phyloP scores from a whole-genome alignment of 73 alveolate species.

The Uronychia binucleata region DNA sequence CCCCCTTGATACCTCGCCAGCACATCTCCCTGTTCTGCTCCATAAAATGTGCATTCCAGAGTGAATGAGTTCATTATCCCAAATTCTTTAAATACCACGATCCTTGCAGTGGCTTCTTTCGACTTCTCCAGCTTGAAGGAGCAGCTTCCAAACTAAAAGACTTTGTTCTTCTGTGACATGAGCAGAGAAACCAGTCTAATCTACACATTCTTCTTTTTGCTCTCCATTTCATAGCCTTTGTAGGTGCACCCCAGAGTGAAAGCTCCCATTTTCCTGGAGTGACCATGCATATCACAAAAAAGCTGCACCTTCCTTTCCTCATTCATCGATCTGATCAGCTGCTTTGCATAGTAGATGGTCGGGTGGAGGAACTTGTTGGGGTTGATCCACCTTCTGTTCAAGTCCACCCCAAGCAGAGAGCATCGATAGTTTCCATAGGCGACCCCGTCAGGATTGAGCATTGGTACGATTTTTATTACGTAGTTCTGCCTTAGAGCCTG shows the following conservation, averaged over 20 bases:
- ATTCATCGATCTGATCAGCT: conserved; percentile 39
- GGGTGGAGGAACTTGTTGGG: conserved; percentile 92
- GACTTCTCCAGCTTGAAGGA: conserved; percentile 50
- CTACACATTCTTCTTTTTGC: conserved; percentile 31
- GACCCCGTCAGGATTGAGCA: conserved; percentile 92
- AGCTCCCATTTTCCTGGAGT: conserved; percentile 54
- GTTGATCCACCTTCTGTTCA: conserved; percentile 91
- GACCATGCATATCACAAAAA: conserved; percentile 89
- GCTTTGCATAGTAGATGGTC: conserved; percentile 71
- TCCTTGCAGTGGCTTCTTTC: conserved; percentile 56
- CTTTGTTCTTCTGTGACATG: conserved; percentile 14
- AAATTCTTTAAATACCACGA: conserved; percentile 60
- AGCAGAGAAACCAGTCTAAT: conserved; percentile 41
- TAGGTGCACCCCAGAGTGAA: conserved; percentile 60
- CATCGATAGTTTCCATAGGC: conserved; percentile 92
- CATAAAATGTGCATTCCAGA: conserved; percentile 62
- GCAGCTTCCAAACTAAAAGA: conserved; percentile 44
- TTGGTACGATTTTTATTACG: conserved; percentile 88
- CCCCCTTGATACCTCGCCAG: not conserved
- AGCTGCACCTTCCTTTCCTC: conserved; percentile 71
- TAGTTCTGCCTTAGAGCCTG: conserved; percentile 74
- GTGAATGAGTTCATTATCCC: conserved; percentile 49
- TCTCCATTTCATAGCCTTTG: conserved; percentile 23
- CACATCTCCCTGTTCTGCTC: conserved; percentile 32
- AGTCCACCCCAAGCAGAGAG: conserved; percentile 86